Percentiles rank a stretch among this genome's conserved stretches.
Evolutionary conservation across 1,139 yeast species (phyloP).

Genomic region (Candida sp.): DNA sequence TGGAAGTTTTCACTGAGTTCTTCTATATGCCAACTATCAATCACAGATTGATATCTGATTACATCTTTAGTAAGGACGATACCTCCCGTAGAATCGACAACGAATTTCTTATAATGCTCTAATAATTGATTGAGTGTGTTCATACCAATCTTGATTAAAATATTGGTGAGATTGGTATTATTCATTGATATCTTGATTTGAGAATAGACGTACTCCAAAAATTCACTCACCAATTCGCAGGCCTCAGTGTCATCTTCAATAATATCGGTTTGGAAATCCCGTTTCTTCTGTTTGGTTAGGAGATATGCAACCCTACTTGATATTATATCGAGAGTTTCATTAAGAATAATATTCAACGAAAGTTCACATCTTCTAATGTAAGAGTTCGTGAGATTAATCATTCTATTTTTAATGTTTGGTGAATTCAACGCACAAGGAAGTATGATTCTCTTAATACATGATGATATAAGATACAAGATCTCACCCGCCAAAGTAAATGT

Average conservation of each 20-base stretch:
- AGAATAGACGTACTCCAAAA: slow-evolving; percentile 45
- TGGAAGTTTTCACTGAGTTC: slow-evolving; percentile 69
- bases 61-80: slow-evolving; percentile 81
- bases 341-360: slow-evolving; percentile 63
- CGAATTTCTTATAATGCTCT: slow-evolving; percentile 72
- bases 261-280: slow-evolving; percentile 35
- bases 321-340: slow-evolving; percentile 51
- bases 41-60: slow-evolving; percentile 68
- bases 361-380: slow-evolving; percentile 68
- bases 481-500: slow-evolving; percentile 58
- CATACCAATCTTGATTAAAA: slow-evolving; percentile 59
- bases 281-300: slow-evolving; percentile 42
- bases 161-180: slow-evolving; percentile 50
- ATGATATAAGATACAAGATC: slow-evolving; percentile 64
- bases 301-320: slow-evolving; percentile 45
- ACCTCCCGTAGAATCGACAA: slow-evolving; percentile 82
- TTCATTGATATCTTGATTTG: slow-evolving; percentile 35
- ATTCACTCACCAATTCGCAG: slow-evolving; percentile 59
- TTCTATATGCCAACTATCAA: slow-evolving; percentile 68
- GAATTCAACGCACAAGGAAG: slow-evolving; percentile 68
- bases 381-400: slow-evolving; percentile 63
- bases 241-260: slow-evolving; percentile 68
- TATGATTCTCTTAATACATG: slow-evolving; percentile 67
- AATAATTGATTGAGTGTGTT: slow-evolving; percentile 58
- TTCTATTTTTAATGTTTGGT: slow-evolving; percentile 58